Evolutionary conservation across 305 asterid genomes (phyloP).

Genomic region (Andrographis paniculata): DNA sequence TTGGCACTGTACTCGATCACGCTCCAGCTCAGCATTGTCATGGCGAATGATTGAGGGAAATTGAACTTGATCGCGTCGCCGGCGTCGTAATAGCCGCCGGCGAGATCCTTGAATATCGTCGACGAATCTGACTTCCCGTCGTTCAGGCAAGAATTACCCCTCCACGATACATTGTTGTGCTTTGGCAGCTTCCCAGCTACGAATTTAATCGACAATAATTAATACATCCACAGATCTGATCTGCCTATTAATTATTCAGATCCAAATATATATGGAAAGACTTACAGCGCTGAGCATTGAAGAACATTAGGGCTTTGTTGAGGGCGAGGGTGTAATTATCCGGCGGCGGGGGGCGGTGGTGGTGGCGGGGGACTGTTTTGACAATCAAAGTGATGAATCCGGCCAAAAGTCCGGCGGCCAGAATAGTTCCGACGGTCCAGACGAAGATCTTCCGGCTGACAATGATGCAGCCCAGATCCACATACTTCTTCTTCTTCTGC

Average conservation of each 20-base stretch:
- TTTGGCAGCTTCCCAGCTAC: constrained; percentile 48
- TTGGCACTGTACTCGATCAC: constrained; percentile 81
- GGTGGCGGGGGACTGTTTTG: constrained; percentile 80
- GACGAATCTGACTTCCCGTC: constrained; percentile 39
- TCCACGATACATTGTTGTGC: constrained; percentile 56
- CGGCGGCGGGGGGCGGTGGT: constrained; percentile 64
- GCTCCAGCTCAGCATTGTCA: constrained; percentile 98
- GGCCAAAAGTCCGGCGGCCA: constrained; percentile 62
- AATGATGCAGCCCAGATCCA: constrained; percentile 92
- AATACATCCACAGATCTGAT: too few relatives aligned
- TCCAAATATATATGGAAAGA: too few relatives aligned
- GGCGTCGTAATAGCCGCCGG: constrained; percentile 86
- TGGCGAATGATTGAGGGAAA: constrained; percentile 79
- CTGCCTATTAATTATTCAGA: too few relatives aligned
- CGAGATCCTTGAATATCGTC: constrained; percentile 34
- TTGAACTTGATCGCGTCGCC: constrained; percentile 94
- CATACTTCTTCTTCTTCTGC: constrained; percentile 96
- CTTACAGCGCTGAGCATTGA: constrained; percentile 91
- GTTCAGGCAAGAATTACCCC: constrained; percentile 41
- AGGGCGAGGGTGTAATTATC: constrained; percentile 90
- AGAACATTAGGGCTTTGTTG: constrained; percentile 87
- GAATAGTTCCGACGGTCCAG: constrained; percentile 72
- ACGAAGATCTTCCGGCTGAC: constrained; percentile 81
- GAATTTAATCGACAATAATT: background rate
- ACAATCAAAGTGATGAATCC: constrained; percentile 69